Percentiles rank a stretch among this genome's conserved stretches.
These are phyloP conservation scores for Corylus americana DNA, from an alignment of 306 rosid species.

Conservation along the genomic window DNA sequence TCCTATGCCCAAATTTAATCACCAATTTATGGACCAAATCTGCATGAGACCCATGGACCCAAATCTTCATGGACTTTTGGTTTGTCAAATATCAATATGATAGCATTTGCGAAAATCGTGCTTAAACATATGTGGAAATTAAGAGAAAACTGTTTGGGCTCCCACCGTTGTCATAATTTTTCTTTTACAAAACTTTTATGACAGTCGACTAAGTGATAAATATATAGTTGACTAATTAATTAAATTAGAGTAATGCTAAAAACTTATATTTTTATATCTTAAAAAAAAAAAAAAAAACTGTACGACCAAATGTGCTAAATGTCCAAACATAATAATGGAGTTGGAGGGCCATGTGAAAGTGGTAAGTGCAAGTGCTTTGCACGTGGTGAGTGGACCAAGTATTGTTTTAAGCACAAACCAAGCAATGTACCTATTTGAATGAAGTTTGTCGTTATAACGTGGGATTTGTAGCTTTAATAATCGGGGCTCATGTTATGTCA, in stretches of 20 bases:
- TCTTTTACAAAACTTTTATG: no score
- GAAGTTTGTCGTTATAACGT: neutral
- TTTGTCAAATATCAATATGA: conserved; percentile 3
- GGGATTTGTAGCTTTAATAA: neutral
- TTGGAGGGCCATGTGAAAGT: conserved; percentile 15
- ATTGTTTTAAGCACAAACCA: neutral
- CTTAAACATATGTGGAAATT: neutral
- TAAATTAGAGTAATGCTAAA: no score
- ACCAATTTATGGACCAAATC: neutral
- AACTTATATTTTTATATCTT: no score
- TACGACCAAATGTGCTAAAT: neutral
- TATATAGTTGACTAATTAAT: no score
- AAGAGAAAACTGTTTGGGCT: no score
- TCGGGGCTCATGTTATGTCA: neutral
- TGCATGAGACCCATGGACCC: neutral
- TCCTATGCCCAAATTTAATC: neutral
- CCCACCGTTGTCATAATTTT: no score
- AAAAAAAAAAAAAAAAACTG: neutral
- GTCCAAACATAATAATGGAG: neutral
- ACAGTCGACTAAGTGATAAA: no score
- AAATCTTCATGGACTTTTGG: neutral
- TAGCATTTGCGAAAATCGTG: neutral
- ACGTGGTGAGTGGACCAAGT: conserved; percentile 48
- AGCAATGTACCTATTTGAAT: no score
- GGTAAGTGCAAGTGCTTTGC: conserved; percentile 21